These are phyloP conservation scores for Viola odorata DNA, from an alignment of 345 rosid species.

Conservation along the genomic window DNA sequence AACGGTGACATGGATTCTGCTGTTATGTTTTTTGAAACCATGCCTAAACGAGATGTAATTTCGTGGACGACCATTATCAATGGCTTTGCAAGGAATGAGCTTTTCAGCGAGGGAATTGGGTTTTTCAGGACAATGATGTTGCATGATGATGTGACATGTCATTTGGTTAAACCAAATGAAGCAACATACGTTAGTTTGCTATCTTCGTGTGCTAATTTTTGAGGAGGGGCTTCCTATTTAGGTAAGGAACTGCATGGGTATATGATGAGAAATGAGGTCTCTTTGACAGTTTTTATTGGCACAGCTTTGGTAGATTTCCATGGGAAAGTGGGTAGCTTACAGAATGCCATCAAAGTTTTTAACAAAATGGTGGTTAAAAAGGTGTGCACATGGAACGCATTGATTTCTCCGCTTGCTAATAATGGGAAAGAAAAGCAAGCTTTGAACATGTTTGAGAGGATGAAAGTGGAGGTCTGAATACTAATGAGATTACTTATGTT, in stretches of 20 bases:
- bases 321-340: slow-evolving; percentile 48
- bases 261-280: slow-evolving; percentile 31
- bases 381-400: slow-evolving; percentile 71
- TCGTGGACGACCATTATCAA: slow-evolving; percentile 70
- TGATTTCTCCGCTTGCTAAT: slow-evolving; percentile 52
- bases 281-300: slow-evolving; percentile 33
- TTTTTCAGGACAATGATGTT: slow-evolving; percentile 45
- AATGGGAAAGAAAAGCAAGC: slow-evolving; percentile 44
- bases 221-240: slow-evolving; percentile 28
- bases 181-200: slow-evolving; percentile 56
- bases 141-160: slow-evolving; percentile 4
- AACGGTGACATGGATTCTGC: slow-evolving; percentile 54
- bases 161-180: slow-evolving; percentile 47
- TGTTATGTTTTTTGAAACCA: slow-evolving; percentile 35
- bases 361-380: slow-evolving; percentile 23
- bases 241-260: slow-evolving; percentile 71
- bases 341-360: slow-evolving; percentile 35
- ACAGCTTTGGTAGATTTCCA: slow-evolving; percentile 64
- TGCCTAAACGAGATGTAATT: slow-evolving; percentile 51
- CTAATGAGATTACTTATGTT: slow-evolving; percentile 56
- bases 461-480: slow-evolving; percentile 33
- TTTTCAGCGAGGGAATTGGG: slow-evolving; percentile 35
- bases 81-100: slow-evolving; percentile 45
- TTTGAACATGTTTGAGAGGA: slow-evolving; percentile 48
- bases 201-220: slow-evolving; percentile 56